Evolutionary conservation across 306 rosid genomes (phyloP).

Genomic region (Vicia sativa): DNA sequence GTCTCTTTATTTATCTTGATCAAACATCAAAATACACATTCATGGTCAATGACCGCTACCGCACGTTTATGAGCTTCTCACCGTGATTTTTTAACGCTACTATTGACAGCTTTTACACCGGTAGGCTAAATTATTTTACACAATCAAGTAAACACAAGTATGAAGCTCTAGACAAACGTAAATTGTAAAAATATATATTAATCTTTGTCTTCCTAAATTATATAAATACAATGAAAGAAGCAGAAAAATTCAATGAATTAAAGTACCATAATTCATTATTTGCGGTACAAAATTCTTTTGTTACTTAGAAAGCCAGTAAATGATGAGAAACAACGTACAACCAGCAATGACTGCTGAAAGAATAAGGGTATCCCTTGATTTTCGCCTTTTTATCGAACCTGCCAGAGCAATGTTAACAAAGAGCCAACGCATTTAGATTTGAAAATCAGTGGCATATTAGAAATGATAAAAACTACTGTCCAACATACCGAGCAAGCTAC

Average conservation of each 20-base stretch:
- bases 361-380: conserved; percentile 90
- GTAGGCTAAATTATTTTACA: background rate
- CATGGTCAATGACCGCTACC: no score
- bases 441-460: conserved; percentile 23
- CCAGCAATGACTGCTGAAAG: conserved; percentile 92
- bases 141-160: conserved; percentile 27
- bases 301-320: conserved; percentile 97
- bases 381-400: conserved; percentile 88
- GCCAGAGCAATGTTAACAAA: conserved; percentile 38
- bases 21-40: no score
- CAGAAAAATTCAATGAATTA: conserved; percentile 30
- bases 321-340: conserved; percentile 91
- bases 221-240: conserved; percentile 19
- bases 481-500: conserved; percentile 76
- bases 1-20: no score
- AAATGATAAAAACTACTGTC: conserved; percentile 24
- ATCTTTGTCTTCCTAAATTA: background rate
- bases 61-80: no score
- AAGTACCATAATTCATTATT: conserved; percentile 35
- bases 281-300: conserved; percentile 40
- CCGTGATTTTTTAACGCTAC: no score
- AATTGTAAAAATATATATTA: conserved; percentile 24
- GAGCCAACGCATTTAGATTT: background rate
- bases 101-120: no score
- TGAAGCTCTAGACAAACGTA: conserved; percentile 30